Evolutionary conservation across 331 rosid species (phyloP), one percentile per base, ranked within the genome.

Genomic region (Malus hybrid): DNA sequence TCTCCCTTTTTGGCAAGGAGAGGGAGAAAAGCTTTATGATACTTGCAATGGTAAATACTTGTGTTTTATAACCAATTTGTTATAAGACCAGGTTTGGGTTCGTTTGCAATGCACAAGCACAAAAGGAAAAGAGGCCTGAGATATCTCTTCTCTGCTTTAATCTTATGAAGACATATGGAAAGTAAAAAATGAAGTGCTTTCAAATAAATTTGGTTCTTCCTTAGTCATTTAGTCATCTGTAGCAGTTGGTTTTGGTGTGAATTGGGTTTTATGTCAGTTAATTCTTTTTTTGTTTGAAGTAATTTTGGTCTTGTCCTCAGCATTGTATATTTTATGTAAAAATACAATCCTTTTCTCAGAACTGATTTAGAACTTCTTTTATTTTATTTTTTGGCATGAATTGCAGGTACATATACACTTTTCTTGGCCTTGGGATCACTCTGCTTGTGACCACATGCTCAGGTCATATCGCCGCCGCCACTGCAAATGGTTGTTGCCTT

Each of bases 381-480:
- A 6, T 55, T 0, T 18, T 7, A 6, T 48, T 48, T 4, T 48
- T 63, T 65, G 68, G 68, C 50, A 46, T 80, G 46, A 63, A 54
- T 60, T 75, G 76, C 90, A 93, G 98, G 98, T 93, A 91, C 83
- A 89, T 91, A 76, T 87, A 83, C 83, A 75, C 86, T 6, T 84
- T 85, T 79, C 88, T 91, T 78, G 93, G 93, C 78, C 81, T 89
- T 29, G 97, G 98, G 79, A 70, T 85, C 73, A 18, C 65, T 63
- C 80, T 91, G 68, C 87, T 91, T 75, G 87, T 82, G 76, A 86
- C 87, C 87, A 89, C 97, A 54, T 88, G 89, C 89, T 71, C 86
- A 27, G 96, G 97, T 70, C 97, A 93, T 66, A 33, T 91, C 74
- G 96, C 97, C 71, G 91, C 98, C 48, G 97, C 82, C 79, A 88